Evolutionary conservation across 129 eudicot species (phyloP), one percentile per base, ranked within the genome.

Genomic region (Lactuca sativa): DNA sequence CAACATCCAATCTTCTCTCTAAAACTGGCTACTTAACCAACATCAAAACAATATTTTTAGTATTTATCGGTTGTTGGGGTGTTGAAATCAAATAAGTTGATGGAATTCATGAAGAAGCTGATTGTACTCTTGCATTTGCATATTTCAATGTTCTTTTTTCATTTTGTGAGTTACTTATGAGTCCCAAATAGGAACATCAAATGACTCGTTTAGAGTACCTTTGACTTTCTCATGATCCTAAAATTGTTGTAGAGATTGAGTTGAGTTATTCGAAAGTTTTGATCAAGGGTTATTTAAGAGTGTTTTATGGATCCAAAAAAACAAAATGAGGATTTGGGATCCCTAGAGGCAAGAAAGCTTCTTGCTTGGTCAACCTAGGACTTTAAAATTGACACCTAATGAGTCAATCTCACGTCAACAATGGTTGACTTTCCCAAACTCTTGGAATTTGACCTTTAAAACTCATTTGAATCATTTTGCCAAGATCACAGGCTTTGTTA

Each of bases 191-290:
- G 49, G 13, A 43, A 43, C 49, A 56, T 69, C 38, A 56, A 70
- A 31, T 30, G 58, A 48, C 58, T 70, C n/a, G 33, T 43, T 15
- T 6, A 44, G 41, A 40, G n/a, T 58, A 31, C 47, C 66, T 43
- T 72, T 72, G 69, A 61, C 76, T 51, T 62, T 13, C 30, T 61
- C 25, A 36, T 51, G 70, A 62, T 72, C 77, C 63, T 72, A 72
- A 72, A 51, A 33, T 72, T 34, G 77, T 62, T 62, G 70, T 52
- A 62, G 21, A 8, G 14, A 63, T 73, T 73, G 41, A 62, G 43
- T 33, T 54, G 43, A 53, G 43, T 33, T 54, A 17, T 53, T 63
- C 56, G 21, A 63, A 47, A 54, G 13, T 67, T 66, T 53, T 53
- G 30, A 37, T 18, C 2, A 34, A 52, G 64, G 51, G 41, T 73